These are phyloP conservation scores for Leavenworthia alabamica DNA, from an alignment of 345 rosid species.

Conservation along the genomic window DNA sequence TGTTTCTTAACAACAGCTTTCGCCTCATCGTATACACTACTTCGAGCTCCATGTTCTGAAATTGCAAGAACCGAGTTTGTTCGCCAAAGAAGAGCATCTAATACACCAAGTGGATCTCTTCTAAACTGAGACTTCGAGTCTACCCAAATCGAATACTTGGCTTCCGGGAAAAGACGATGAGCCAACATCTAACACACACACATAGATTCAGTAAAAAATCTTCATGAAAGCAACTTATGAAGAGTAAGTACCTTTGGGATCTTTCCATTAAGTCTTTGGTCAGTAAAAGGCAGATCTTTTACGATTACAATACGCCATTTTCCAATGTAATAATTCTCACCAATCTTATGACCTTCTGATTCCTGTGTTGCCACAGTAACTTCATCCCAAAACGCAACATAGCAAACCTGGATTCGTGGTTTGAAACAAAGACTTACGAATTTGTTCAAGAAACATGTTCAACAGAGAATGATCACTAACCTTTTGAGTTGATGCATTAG, in stretches of 20 bases:
- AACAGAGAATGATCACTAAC: constrained; percentile 40
- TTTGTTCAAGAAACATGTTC: neutral
- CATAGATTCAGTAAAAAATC: neutral
- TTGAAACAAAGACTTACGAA: neutral
- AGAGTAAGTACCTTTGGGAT: constrained; percentile 98
- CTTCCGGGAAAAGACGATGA: constrained; percentile 78
- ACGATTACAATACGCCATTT: constrained; percentile 87
- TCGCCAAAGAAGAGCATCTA: constrained; percentile 91
- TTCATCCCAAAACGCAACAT: constrained; percentile 94
- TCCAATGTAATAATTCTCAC: constrained; percentile 51
- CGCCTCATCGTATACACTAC: constrained; percentile 90
- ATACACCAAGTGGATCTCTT: constrained; percentile 86
- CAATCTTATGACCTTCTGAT: constrained; percentile 48
- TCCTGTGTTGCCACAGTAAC: constrained; percentile 70
- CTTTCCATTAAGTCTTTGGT: constrained; percentile 94
- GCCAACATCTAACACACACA: constrained; percentile 69
- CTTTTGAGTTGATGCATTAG: constrained; percentile 56
- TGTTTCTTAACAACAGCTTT: constrained; percentile 80
- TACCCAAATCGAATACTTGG: constrained; percentile 88
- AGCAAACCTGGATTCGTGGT: constrained; percentile 68
- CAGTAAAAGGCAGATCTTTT: constrained; percentile 70
- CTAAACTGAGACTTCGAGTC: constrained; percentile 96
- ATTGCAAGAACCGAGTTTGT: constrained; percentile 80
- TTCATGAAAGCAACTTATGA: neutral
- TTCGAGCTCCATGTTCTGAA: constrained; percentile 95